Evolutionary conservation across 371 early-diverging fungal genomes (phyloP), one percentile per base, ranked within the genome.

Genomic region (Mucor lusitanicus): DNA sequence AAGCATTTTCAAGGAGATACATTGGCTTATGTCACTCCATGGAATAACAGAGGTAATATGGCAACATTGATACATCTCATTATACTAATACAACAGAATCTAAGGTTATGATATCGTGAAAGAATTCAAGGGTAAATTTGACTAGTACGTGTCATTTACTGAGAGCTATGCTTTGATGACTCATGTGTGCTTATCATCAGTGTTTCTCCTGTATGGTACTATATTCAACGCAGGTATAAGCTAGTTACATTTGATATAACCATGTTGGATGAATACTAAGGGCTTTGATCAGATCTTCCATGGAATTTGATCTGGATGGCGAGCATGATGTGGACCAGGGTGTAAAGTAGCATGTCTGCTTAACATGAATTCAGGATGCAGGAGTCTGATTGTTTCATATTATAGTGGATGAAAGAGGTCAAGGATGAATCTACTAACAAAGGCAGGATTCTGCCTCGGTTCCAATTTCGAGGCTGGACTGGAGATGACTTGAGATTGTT

Each of bases 11-110:
- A 69, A 46, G 81, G 74, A 15, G 73, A 73, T 7, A 78, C 81
- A 1, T 61, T 90, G 46, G 90, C 82, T 8, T 90, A 88, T 68
- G 87, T 90, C 17, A 90, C 90, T 0, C 90, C 90, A 3, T 90
- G 90, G 90, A 88, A 90, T 68, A 85, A 82, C 62, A 74, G 78
- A 66, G 90, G 90, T 78, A 68, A 44, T 1, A 27, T 46, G 27
- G 3, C 12, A 25, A 15, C 25, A 27, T 15, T 1, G 13, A 3
- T 2, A 5, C 2, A 53, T 12, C 11, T 35, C 37, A 35, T 9
- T 12, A 35, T 35, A 19, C 32, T 59, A 28, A 39, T 15, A n/a
- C 17, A 42, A 33, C n/a, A 23, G 15, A 23, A 9, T 23, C 6
- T 58, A 35, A 81, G 85, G 88, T 11, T 88, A 88, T 65, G 87